These are phyloP conservation scores for Phoma sp. DNA, from an alignment of 2,329 filamentous ascomycete species.

Conservation along the genomic window DNA sequence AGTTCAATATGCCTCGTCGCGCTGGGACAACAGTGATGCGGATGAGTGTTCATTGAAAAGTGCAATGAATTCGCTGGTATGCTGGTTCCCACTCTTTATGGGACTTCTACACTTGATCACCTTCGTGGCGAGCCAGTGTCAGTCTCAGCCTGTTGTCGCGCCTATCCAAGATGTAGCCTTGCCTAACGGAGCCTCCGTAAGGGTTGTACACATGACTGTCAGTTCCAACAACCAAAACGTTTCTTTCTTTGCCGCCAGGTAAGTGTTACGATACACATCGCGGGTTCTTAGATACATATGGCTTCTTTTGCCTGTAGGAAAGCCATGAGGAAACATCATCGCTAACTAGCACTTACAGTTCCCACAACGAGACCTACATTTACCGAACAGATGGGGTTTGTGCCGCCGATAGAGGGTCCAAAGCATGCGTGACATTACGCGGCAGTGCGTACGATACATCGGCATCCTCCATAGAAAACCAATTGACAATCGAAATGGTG, in stretches of 20 bases:
- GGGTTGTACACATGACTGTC: conserved; percentile 21
- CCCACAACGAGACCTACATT: conserved; percentile 26
- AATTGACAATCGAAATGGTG: conserved; percentile 9
- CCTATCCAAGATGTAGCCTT: conserved; percentile 20
- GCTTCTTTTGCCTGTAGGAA: not conserved
- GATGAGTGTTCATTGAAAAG: not conserved
- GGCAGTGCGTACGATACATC: conserved; percentile 18
- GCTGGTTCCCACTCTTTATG: conserved; percentile 2
- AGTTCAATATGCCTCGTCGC: no score
- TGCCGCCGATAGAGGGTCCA: conserved; percentile 7
- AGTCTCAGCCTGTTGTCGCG: conserved; percentile 16
- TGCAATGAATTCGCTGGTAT: not conserved
- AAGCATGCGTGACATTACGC: conserved; percentile 20
- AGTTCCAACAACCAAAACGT: conserved; percentile 24
- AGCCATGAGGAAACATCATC: not conserved
- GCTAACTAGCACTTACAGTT: conserved; percentile 16
- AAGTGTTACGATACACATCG: not conserved
- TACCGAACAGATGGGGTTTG: conserved; percentile 14
- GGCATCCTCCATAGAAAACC: conserved; percentile 14
- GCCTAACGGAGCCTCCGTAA: conserved; percentile 15
- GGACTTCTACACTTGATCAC: not conserved
- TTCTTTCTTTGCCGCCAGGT: conserved; percentile 22
- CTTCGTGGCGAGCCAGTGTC: conserved; percentile 11
- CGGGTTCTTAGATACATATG: not conserved
- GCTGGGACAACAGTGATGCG: no score